phyloP scores from a whole-genome alignment of 1,139 yeast genomes.

The Schizosaccharomyces versatilis region DNA sequence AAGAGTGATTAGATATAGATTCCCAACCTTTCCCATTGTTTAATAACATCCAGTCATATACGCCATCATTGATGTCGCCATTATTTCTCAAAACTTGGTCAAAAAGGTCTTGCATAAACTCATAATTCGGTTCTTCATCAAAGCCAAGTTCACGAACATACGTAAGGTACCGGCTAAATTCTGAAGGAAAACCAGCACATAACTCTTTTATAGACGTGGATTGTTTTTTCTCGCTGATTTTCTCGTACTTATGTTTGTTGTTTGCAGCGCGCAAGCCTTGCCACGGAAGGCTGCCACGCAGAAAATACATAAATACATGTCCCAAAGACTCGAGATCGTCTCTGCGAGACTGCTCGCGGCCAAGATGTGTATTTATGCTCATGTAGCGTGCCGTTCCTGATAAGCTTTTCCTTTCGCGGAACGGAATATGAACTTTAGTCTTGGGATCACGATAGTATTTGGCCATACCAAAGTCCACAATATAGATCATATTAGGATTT shows the following conservation, averaged over 20 bases:
- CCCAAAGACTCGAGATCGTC: constrained; percentile 93
- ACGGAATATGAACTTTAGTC: constrained; percentile 87
- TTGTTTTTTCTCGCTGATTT: constrained; percentile 85
- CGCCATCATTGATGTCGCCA: constrained; percentile 61
- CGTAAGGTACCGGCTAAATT: constrained; percentile 66
- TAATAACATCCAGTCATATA: constrained; percentile 84
- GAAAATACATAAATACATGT: constrained; percentile 79
- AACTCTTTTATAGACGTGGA: constrained; percentile 58
- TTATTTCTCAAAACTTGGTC: constrained; percentile 47
- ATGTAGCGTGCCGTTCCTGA: constrained; percentile 95
- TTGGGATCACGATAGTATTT: constrained; percentile 90
- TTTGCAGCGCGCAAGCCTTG: constrained; percentile 95
- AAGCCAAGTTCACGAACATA: constrained; percentile 66
- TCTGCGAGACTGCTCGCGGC: constrained; percentile 86
- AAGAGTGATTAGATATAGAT: constrained; percentile 14
- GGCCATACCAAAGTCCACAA: constrained; percentile 82
- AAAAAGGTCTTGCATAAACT: constrained; percentile 55
- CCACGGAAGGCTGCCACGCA: constrained; percentile 94
- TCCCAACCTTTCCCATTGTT: constrained; percentile 92
- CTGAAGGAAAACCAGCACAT: constrained; percentile 65
- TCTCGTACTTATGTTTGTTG: constrained; percentile 88
- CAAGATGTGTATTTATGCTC: constrained; percentile 93
- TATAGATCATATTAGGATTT: constrained; percentile 31
- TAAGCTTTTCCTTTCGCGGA: constrained; percentile 77
- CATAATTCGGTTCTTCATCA: constrained; percentile 89